A percentile compares a stretch with the other conserved stretches of the same genome.
Evolutionary conservation across 2,329 filamentous ascomycete genomes (phyloP).

Genomic region (Ophiostoma novo-ulmi): DNA sequence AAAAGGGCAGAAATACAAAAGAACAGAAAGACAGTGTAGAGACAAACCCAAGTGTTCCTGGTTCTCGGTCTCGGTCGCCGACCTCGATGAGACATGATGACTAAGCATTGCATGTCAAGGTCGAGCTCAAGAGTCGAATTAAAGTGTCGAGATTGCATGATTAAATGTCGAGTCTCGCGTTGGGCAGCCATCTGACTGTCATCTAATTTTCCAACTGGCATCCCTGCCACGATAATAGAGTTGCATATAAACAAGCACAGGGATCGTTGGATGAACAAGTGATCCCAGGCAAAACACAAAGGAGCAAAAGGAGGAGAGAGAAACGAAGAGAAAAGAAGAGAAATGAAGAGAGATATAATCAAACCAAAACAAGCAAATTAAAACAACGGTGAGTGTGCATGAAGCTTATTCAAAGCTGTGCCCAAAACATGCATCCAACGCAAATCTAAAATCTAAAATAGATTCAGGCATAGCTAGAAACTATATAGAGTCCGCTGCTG

Average conservation of each 20-base stretch:
- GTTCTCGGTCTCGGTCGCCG: slow-evolving; percentile 2
- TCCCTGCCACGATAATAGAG: slow-evolving; percentile 10
- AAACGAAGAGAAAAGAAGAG: background rate
- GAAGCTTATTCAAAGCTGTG: background rate
- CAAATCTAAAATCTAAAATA: background rate
- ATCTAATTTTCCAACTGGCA: background rate
- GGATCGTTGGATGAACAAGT: background rate
- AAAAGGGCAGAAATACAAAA: background rate
- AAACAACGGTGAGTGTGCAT: slow-evolving; percentile 4
- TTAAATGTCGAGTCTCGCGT: too few relatives aligned
- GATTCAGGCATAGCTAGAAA: background rate
- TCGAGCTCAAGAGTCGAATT: too few relatives aligned
- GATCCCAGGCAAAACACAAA: background rate
- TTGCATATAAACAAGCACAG: slow-evolving; percentile 9
- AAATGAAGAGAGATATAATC: background rate
- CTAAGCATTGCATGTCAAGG: background rate
- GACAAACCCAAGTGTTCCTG: background rate
- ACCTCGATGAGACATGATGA: background rate
- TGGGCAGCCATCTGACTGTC: background rate
- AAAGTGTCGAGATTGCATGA: too few relatives aligned
- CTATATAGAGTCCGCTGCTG: slow-evolving; percentile 2
- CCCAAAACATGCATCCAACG: background rate
- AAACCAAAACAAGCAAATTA: background rate
- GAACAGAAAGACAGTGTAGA: background rate
- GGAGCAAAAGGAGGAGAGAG: background rate